Conservation (phyloP, 805 yeast genomes). For the Kurtzmaniella cleridarum region DNA sequence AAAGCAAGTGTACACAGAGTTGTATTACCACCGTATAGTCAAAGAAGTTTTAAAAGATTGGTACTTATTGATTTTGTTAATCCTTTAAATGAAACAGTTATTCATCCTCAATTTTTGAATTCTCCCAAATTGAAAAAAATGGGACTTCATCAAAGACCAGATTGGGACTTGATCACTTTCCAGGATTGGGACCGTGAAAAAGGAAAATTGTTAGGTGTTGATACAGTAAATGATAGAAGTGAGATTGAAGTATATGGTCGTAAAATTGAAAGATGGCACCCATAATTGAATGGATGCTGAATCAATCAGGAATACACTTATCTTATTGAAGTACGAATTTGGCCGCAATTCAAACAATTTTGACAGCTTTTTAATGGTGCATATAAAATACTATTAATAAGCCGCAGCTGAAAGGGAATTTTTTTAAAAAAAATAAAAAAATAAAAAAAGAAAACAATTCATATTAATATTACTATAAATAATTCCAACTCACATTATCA, state of each 20-base stretch:
- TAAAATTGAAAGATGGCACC: slow-evolving; percentile 41
- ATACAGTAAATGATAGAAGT: slow-evolving; percentile 33
- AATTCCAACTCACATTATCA: too few species aligned
- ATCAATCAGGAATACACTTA: too few species aligned
- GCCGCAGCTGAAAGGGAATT: too few species aligned
- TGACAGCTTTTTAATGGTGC: too few species aligned
- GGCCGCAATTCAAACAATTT: too few species aligned
- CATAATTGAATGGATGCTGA: too few species aligned
- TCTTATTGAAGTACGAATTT: too few species aligned
- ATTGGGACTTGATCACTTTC: slow-evolving; percentile 24
- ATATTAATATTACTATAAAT: too few species aligned
- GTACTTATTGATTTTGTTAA: slow-evolving; percentile 40
- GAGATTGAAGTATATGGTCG: slow-evolving; percentile 36
- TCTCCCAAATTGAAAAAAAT: slow-evolving; percentile 32
- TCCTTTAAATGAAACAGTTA: slow-evolving; percentile 26
- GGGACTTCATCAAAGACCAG: slow-evolving; percentile 16
- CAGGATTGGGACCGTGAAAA: slow-evolving; percentile 36
- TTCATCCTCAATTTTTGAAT: slow-evolving; percentile 38
- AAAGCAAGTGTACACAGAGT: slow-evolving; percentile 44
- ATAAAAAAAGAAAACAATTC: too few species aligned
- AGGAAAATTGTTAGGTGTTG: slow-evolving; percentile 40
- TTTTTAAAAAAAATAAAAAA: too few species aligned
- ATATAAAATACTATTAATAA: too few species aligned
- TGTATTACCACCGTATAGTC: slow-evolving; percentile 42
- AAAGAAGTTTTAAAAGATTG: slow-evolving; percentile 28